These are phyloP conservation scores for Ceratobasidium sp. DNA, from an alignment of 1,284 basidiomycete species.

Conservation along the genomic window DNA sequence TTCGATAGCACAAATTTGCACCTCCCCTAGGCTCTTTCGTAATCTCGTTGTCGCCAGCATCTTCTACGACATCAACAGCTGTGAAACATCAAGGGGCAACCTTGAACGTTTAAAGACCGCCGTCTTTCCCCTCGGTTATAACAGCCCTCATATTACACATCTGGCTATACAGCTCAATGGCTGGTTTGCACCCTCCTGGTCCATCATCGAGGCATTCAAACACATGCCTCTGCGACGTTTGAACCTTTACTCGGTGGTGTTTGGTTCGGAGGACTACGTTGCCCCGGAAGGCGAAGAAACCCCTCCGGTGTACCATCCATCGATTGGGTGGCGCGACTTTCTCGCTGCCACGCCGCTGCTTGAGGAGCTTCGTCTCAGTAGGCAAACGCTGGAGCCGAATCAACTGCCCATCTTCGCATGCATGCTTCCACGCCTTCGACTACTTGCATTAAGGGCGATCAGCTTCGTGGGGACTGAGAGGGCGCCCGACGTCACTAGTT, in stretches of 20 bases:
- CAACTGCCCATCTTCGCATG: too few species aligned
- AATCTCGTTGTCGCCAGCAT: background rate
- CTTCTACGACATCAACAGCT: background rate
- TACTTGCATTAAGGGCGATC: too few species aligned
- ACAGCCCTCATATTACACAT: background rate
- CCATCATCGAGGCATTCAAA: background rate
- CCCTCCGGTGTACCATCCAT: background rate
- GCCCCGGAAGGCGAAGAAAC: background rate
- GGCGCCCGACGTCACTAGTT: too few species aligned
- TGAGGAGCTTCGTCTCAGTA: background rate
- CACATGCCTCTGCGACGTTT: background rate
- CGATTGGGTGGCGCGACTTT: background rate
- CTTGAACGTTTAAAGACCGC: background rate
- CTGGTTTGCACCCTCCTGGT: background rate
- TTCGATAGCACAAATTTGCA: background rate
- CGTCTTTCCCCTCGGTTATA: background rate
- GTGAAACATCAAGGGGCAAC: background rate
- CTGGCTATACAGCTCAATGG: background rate
- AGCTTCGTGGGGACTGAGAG: too few species aligned
- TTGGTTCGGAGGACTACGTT: background rate
- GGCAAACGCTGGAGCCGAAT: too few species aligned
- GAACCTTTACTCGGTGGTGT: background rate
- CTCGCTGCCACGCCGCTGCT: background rate
- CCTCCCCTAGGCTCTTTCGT: background rate
- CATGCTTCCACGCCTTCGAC: too few species aligned